Conservation (phyloP, 2,329 filamentous ascomycete species). For the Orbilia brochopaga region DNA sequence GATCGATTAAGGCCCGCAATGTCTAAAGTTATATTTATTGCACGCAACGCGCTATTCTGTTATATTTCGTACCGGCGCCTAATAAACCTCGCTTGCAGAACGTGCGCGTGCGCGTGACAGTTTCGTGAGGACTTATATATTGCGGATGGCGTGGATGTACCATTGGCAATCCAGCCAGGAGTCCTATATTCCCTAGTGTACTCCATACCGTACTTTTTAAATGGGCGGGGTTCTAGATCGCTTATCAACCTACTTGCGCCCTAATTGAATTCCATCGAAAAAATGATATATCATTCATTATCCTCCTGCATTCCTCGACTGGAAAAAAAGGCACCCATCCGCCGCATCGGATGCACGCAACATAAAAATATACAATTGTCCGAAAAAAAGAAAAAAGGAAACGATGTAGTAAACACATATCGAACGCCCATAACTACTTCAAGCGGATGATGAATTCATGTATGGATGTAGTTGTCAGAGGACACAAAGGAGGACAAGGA, state of each 20-base stretch:
- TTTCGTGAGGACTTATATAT: too few species aligned
- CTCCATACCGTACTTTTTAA: not conserved
- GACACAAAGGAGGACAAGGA: constrained; percentile 11
- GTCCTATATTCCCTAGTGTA: too few species aligned
- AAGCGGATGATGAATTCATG: constrained; percentile 15
- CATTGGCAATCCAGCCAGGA: too few species aligned
- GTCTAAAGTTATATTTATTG: too few species aligned
- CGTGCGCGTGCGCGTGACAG: too few species aligned
- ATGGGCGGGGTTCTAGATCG: not conserved
- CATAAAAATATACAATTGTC: constrained; percentile 49
- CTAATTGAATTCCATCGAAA: constrained; percentile 37
- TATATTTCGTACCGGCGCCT: too few species aligned
- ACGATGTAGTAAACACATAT: constrained; percentile 50
- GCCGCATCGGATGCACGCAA: constrained; percentile 29
- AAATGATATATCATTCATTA: constrained; percentile 48
- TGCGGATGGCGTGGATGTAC: too few species aligned
- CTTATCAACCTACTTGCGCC: not conserved
- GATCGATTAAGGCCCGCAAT: too few species aligned
- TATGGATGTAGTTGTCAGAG: constrained; percentile 7
- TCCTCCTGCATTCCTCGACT: constrained; percentile 48
- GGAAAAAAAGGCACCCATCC: constrained; percentile 39
- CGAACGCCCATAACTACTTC: constrained; percentile 50
- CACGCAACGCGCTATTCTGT: constrained; percentile 5
- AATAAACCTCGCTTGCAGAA: too few species aligned
- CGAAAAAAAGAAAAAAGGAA: constrained; percentile 33